These are phyloP conservation scores for Helicostylum pulchrum DNA, from an alignment of 192 early-diverging fungal species.

Conservation along the genomic window DNA sequence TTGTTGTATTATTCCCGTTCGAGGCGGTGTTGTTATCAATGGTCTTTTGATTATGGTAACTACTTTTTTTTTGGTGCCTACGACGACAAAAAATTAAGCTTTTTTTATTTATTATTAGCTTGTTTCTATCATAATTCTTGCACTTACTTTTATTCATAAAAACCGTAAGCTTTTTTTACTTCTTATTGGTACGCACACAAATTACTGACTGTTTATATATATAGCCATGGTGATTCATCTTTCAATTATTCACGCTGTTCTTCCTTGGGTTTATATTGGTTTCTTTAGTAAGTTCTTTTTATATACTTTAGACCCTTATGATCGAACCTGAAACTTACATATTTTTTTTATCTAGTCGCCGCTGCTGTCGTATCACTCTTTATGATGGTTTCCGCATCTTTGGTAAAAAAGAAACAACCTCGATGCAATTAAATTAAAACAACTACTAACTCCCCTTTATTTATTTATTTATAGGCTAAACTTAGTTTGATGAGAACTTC, in stretches of 20 bases:
- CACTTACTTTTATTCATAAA: constrained; percentile 29
- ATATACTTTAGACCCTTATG: background rate
- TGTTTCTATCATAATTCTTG: constrained; percentile 20
- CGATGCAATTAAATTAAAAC: background rate
- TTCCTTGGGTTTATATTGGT: constrained; percentile 33
- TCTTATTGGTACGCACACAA: background rate
- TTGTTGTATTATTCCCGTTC: constrained; percentile 33
- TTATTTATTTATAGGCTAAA: constrained; percentile 26
- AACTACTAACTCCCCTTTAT: background rate
- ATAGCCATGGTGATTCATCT: constrained; percentile 36
- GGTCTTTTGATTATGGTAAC: constrained; percentile 19
- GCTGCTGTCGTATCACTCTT: constrained; percentile 20
- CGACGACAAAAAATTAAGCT: background rate
- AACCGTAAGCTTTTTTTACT: constrained; percentile 24
- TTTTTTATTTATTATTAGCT: constrained; percentile 9
- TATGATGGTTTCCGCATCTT: constrained; percentile 3
- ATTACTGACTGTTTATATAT: background rate
- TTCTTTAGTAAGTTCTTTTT: constrained; percentile 15
- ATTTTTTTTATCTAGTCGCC: constrained; percentile 16
- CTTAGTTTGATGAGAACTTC: constrained; percentile 25
- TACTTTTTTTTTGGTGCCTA: background rate
- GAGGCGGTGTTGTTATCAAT: constrained; percentile 21
- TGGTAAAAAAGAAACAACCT: constrained; percentile 13
- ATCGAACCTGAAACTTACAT: background rate
- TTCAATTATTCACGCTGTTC: constrained; percentile 4